A percentile compares a stretch with the other conserved stretches of the same genome.
Evolutionary conservation across 306 rosid genomes (phyloP).

Genomic region (Abrus precatorius): DNA sequence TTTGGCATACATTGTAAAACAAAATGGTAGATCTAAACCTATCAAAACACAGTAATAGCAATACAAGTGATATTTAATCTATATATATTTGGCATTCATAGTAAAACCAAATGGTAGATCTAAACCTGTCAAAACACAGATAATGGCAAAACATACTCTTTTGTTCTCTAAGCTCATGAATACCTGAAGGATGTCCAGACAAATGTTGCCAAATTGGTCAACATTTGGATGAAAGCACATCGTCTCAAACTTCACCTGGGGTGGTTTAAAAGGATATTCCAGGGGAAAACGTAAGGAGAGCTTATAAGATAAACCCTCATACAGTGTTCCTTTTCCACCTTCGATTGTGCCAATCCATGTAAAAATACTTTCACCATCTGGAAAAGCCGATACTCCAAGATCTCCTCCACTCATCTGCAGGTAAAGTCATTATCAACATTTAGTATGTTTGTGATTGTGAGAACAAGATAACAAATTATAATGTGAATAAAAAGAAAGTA

Average conservation of each 20-base stretch:
- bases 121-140: conserved; percentile 21
- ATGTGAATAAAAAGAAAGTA: conserved; percentile 4
- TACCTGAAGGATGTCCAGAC: conserved; percentile 99
- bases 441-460: neutral
- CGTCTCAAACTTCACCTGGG: conserved; percentile 92
- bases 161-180: conserved; percentile 21
- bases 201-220: conserved; percentile 95
- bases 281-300: conserved; percentile 87
- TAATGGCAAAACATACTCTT: conserved; percentile 14
- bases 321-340: conserved; percentile 94
- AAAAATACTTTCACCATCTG: conserved; percentile 89
- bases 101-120: conserved; percentile 26
- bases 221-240: conserved; percentile 98
- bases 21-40: conserved; percentile 36
- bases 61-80: conserved; percentile 20
- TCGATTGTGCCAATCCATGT: conserved; percentile 95
- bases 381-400: conserved; percentile 95
- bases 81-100: conserved; percentile 4
- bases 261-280: conserved; percentile 97
- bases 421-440: conserved; percentile 38
- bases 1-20: conserved; percentile 17
- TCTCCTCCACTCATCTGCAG: conserved; percentile 91
- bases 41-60: neutral
- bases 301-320: conserved; percentile 92
- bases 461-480: conserved; percentile 16